These are phyloP conservation scores for Periglandula ipomoeae DNA, from an alignment of 2,329 filamentous ascomycete species.

Conservation along the genomic window DNA sequence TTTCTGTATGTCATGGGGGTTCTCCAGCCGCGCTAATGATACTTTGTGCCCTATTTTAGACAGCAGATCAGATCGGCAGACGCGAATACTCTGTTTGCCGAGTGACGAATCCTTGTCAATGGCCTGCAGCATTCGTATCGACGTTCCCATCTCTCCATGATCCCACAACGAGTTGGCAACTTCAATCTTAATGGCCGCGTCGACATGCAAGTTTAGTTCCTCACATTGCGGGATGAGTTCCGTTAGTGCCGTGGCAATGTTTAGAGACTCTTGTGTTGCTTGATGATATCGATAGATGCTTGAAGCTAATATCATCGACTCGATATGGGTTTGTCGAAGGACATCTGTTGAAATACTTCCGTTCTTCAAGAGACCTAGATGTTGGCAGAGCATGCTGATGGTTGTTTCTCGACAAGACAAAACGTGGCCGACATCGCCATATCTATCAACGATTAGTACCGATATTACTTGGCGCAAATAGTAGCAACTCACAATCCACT, in stretches of 20 bases:
- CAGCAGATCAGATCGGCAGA: slow-evolving; percentile 70
- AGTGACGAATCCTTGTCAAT: slow-evolving; percentile 53
- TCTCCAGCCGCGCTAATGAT: slow-evolving; percentile 82
- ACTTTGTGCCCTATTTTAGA: slow-evolving; percentile 83
- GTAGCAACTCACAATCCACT: slow-evolving; percentile 55
- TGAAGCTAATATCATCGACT: slow-evolving; percentile 67
- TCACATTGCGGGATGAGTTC: slow-evolving; percentile 64
- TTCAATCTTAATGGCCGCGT: slow-evolving; percentile 70
- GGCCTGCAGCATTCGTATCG: slow-evolving; percentile 78
- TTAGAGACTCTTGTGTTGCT: slow-evolving; percentile 77
- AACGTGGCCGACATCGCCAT: slow-evolving; percentile 70
- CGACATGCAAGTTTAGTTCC: slow-evolving; percentile 63
- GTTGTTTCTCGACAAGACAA: slow-evolving; percentile 76
- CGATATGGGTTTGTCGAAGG: slow-evolving; percentile 63
- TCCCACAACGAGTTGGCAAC: slow-evolving; percentile 89
- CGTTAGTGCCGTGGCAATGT: slow-evolving; percentile 74
- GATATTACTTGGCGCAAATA: neutral
- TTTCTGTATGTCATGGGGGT: slow-evolving; percentile 80
- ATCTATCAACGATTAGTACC: slow-evolving; percentile 34
- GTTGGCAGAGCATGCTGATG: slow-evolving; percentile 69
- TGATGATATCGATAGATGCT: slow-evolving; percentile 70
- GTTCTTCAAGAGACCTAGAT: slow-evolving; percentile 50
- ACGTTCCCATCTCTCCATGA: slow-evolving; percentile 79
- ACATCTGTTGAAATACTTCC: slow-evolving; percentile 53
- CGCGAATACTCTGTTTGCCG: slow-evolving; percentile 58